phyloP scores from a whole-genome alignment of 176 grass and related monocot species.

The Rhynchospora breviuscula region DNA sequence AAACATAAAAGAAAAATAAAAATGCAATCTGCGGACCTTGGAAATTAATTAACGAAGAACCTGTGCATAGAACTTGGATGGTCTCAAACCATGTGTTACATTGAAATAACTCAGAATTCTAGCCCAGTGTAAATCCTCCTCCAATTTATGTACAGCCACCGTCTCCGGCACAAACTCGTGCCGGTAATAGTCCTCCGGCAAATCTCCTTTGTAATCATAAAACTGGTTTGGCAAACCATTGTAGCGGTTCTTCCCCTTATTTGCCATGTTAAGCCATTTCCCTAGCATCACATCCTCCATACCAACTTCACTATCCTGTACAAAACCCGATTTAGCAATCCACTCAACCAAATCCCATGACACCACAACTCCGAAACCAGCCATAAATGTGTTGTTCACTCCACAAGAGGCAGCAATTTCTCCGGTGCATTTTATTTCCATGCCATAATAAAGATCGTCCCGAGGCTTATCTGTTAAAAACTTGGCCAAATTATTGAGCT shows the following conservation, averaged over 20 bases:
- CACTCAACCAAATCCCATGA: neutral
- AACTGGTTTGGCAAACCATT: neutral
- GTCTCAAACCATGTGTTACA: neutral
- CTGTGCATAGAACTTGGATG: no score
- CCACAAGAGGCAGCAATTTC: neutral
- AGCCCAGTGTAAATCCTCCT: neutral
- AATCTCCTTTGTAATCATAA: neutral
- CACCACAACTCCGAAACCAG: neutral
- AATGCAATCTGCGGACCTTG: no score
- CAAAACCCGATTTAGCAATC: neutral
- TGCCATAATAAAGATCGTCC: no score
- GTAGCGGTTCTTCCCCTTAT: conserved; percentile 2
- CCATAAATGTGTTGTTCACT: neutral
- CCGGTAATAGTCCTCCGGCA: neutral
- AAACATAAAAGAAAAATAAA: no score
- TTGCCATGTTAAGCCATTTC: neutral
- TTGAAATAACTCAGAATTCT: neutral
- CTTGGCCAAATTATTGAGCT: no score
- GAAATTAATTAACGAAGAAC: no score
- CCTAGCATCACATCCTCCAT: conserved; percentile 1
- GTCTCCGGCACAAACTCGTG: neutral
- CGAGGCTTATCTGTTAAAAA: no score
- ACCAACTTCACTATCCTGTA: neutral
- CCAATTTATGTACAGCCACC: neutral
- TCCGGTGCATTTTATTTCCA: no score